Evolutionary conservation across 2,329 filamentous ascomycete species (phyloP), one percentile per base, ranked within the genome.

Genomic region (Fusarium sp.): DNA sequence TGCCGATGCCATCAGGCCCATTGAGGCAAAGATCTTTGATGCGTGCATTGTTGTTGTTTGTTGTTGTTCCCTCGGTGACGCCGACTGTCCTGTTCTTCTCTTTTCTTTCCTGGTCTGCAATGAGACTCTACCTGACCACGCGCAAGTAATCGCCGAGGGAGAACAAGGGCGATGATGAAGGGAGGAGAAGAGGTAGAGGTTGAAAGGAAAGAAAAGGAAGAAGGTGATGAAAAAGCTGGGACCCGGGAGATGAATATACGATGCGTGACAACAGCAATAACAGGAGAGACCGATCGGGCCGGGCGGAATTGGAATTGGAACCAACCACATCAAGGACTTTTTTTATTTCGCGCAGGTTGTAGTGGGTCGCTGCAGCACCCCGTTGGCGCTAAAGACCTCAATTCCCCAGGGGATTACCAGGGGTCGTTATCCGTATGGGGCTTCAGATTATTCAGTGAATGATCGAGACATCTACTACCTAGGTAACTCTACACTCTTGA

Each of bases 41-140:
- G 77, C 64, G 62, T 76, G 74, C 79, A 81, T 81, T 51, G 55
- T 72, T 69, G 46, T 59, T 57, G 49, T 43, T 59, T 58, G 48
- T 28, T 40, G 13, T 50, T 59, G 58, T 39, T 67, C 36, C 31
- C 39, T 39, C 14, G 43, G 49, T 22, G 40, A 42, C 55, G 48
- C 26, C 46, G 44, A 40, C 43, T 53, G 36, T 56, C 36, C 43
- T 53, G 36, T 56, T 33, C 43, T 58, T 39, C 18, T 33, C 44
- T 53, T 49, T 40, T 48, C 54, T 51, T 48, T 48, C 40, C 54
- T 46, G 20, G 40, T 24, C 24, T 49, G 40, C 43, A 50, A 54
- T 49, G 61, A 44, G 54, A 46, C 52, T 66, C 56, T 58, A 14
- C 31, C 55, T 51, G 31, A 39, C 42, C 51, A 55, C 50, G 49